Evolutionary conservation across 352 stramenopile genomes (phyloP), one percentile per base, ranked within the genome.

Genomic region (Phytophthora megakarya): DNA sequence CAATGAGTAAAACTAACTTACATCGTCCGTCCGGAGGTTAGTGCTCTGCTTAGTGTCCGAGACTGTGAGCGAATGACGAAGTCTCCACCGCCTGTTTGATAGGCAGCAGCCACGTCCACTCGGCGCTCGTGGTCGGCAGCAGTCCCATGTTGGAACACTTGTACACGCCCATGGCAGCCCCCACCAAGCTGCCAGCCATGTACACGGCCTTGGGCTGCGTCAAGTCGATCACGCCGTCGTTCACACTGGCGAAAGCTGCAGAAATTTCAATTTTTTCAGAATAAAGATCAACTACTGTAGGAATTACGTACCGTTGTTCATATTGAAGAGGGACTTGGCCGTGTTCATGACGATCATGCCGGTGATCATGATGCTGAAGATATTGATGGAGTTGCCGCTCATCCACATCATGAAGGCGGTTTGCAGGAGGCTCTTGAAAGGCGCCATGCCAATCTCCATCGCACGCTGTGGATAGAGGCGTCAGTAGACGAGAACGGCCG

Each of bases 321-420:
- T 81, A 58, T 86, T 88, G 53, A 97, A 88, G 57, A 97, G 76
- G 28, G 88, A 92, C 79, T 97, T 97, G 73, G 93, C 61, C 10
- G 90, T 96, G 73, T 96, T 97, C 79, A 95, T 91, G 53, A 97
- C 73, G 66, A 96, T 95, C 89, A 97, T 97, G 56, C 76, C 90
- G 7, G 88, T 97, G 73, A 97, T 93, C 91, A 97, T 97, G 75
- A 97, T 97, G 59, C 86, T 96, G 72, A 98, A 98, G 61, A 98
- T 98, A 75, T 98, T 97, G 67, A 98, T 90, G 45, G 89, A 90
- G 60, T 91, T 95, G 55, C 93, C 93, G 52, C 86, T 96, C 93
- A 98, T 98, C 89, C 92, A 98, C 88, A 98, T 97, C 93, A 98
- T 98, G 70, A 98, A 96, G 23, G 80, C 93, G 19, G 95, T 97